Conservation (phyloP, 805 yeast species). For the Suhomyces sp. region DNA sequence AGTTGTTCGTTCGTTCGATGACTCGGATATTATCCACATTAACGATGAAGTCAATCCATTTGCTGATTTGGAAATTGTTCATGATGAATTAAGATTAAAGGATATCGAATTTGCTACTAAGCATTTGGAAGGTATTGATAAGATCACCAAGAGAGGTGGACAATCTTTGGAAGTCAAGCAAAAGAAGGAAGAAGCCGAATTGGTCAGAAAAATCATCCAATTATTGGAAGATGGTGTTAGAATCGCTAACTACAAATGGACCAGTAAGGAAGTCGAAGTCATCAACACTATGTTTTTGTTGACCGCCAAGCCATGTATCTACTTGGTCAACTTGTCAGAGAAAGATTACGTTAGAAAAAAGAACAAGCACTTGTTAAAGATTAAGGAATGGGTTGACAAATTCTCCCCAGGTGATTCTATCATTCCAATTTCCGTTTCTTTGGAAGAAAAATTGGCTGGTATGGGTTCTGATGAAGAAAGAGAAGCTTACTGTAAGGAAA, state of each 20-base stretch:
- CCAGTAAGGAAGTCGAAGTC: constrained; percentile 84
- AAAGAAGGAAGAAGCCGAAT: constrained; percentile 79
- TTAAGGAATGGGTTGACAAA: constrained; percentile 87
- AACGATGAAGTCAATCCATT: constrained; percentile 92
- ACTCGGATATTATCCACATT: constrained; percentile 95
- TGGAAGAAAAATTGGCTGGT: constrained; percentile 88
- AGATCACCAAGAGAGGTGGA: constrained; percentile 82
- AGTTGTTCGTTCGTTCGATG: constrained; percentile 96
- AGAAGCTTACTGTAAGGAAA: constrained; percentile 67
- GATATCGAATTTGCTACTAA: constrained; percentile 94
- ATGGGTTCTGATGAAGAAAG: constrained; percentile 84
- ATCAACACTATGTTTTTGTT: constrained; percentile 83
- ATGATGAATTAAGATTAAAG: constrained; percentile 89
- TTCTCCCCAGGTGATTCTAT: constrained; percentile 83
- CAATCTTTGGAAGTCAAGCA: constrained; percentile 86
- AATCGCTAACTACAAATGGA: constrained; percentile 85
- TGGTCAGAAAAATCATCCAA: constrained; percentile 71
- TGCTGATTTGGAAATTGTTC: constrained; percentile 89
- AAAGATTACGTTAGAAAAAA: constrained; percentile 82
- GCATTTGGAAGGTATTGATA: constrained; percentile 72
- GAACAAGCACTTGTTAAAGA: constrained; percentile 79
- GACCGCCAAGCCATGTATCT: constrained; percentile 95
- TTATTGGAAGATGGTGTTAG: constrained; percentile 82
- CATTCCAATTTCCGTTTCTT: constrained; percentile 88
- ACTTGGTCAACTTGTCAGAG: constrained; percentile 87